Percentiles rank a stretch among this genome's conserved stretches.
Conservation (phyloP, 1,284 basidiomycete genomes). For the Puccinia polysora region DNA sequence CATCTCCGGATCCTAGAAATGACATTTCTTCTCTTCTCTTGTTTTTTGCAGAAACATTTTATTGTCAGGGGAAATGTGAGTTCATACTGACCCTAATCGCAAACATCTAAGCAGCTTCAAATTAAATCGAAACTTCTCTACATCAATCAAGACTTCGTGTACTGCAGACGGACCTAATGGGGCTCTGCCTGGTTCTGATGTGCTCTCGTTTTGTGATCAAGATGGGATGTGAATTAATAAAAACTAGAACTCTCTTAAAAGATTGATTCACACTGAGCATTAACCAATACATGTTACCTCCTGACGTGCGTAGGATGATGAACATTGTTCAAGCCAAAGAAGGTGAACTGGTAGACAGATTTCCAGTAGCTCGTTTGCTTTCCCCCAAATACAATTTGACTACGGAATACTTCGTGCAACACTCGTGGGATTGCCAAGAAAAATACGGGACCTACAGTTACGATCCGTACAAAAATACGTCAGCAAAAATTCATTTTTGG, state of each 20-base stretch:
- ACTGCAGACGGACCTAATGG: slow-evolving; percentile 21
- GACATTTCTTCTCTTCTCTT: background rate
- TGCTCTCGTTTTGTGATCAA: slow-evolving; percentile 13
- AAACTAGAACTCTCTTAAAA: background rate
- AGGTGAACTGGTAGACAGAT: slow-evolving; percentile 26
- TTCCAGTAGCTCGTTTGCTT: slow-evolving; percentile 19
- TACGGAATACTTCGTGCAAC: slow-evolving; percentile 32
- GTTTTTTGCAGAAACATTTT: slow-evolving; percentile 4
- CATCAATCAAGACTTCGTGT: slow-evolving; percentile 6
- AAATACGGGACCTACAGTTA: slow-evolving; percentile 36
- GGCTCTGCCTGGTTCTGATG: background rate
- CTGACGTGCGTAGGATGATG: slow-evolving; percentile 30
- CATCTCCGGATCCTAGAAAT: too few relatives aligned
- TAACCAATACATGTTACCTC: too few relatives aligned
- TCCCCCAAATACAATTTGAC: slow-evolving; percentile 36
- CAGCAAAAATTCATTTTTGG: background rate
- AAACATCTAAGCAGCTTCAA: background rate
- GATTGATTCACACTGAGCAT: background rate
- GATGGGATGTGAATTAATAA: slow-evolving; percentile 17
- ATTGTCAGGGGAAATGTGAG: slow-evolving; percentile 29
- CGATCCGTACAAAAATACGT: slow-evolving; percentile 42
- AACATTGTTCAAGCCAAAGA: slow-evolving; percentile 29
- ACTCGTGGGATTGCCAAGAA: slow-evolving; percentile 42
- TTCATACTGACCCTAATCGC: background rate
- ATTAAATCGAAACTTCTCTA: background rate